Evolutionary conservation across 805 yeast species (phyloP).

Genomic region (Hemisphaericaspora nanyangensis): DNA sequence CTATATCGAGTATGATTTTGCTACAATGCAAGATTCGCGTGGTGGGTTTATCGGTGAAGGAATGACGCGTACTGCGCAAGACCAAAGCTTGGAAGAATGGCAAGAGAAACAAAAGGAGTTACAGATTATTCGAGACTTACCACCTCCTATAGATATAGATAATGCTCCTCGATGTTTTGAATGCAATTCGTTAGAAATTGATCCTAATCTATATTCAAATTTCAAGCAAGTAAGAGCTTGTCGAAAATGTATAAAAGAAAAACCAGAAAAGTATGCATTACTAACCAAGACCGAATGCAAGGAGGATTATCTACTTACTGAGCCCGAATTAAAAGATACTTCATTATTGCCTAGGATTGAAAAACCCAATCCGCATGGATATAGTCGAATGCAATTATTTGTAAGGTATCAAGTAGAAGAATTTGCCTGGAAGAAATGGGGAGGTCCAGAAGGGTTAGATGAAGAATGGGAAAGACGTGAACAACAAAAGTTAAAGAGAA

Average conservation of each 20-base stretch:
- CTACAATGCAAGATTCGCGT: conserved; percentile 81
- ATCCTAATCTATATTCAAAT: conserved; percentile 62
- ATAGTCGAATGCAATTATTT: conserved; percentile 88
- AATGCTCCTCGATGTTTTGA: conserved; percentile 81
- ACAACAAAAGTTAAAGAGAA: conserved; percentile 60
- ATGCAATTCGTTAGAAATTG: conserved; percentile 78
- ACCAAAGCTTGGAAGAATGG: conserved; percentile 41
- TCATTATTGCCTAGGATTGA: conserved; percentile 70
- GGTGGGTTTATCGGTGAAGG: conserved; percentile 69
- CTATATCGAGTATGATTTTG: conserved; percentile 80
- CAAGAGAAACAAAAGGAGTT: conserved; percentile 41
- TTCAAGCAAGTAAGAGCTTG: conserved; percentile 74
- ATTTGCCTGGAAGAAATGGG: conserved; percentile 93
- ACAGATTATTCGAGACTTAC: conserved; percentile 44
- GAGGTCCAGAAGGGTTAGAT: conserved; percentile 81
- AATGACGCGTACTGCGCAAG: conserved; percentile 13
- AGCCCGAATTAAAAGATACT: conserved; percentile 80
- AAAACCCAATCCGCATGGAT: conserved; percentile 93
- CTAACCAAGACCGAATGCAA: conserved; percentile 93
- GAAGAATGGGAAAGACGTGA: conserved; percentile 90
- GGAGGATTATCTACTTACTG: conserved; percentile 89
- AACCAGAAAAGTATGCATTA: conserved; percentile 85
- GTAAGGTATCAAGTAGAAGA: conserved; percentile 90
- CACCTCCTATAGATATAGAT: conserved; percentile 70
- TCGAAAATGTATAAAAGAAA: conserved; percentile 62